phyloP scores from a whole-genome alignment of 352 stramenopile genomes.

The Phytophthora fragariae region DNA sequence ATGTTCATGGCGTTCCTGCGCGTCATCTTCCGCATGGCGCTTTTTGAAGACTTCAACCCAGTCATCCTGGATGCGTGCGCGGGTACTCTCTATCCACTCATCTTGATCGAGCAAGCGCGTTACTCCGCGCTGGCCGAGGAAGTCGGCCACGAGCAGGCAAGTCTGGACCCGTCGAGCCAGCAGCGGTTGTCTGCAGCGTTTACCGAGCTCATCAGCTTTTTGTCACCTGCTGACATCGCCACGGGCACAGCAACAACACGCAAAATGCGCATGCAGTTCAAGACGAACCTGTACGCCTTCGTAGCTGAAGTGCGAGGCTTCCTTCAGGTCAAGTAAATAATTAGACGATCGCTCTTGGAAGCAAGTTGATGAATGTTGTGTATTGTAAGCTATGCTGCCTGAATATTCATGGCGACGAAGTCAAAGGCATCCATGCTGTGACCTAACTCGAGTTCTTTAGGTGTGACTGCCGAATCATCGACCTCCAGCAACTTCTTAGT shows the following conservation, averaged over 20 bases:
- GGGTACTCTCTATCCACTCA: slow-evolving; percentile 77
- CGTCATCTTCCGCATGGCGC: slow-evolving; percentile 78
- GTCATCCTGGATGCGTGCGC: slow-evolving; percentile 77
- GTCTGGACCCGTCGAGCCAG: slow-evolving; percentile 47
- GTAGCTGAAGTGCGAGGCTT: slow-evolving; percentile 85
- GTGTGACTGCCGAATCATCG: slow-evolving; percentile 22
- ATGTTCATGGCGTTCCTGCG: slow-evolving; percentile 80
- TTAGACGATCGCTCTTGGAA: slow-evolving; percentile 13
- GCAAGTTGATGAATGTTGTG: slow-evolving; percentile 1
- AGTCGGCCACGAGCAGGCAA: slow-evolving; percentile 62
- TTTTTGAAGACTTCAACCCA: slow-evolving; percentile 86
- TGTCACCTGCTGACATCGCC: slow-evolving; percentile 65
- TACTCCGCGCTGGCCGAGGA: slow-evolving; percentile 76
- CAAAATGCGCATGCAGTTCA: slow-evolving; percentile 80
- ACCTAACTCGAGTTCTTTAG: slow-evolving; percentile 11
- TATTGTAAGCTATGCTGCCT: slow-evolving; percentile 14
- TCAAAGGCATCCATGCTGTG: slow-evolving; percentile 47
- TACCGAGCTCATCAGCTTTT: slow-evolving; percentile 68
- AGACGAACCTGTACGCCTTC: slow-evolving; percentile 85
- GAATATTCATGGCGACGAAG: slow-evolving; percentile 29
- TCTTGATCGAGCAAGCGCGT: slow-evolving; percentile 79
- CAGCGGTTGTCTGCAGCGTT: slow-evolving; percentile 72
- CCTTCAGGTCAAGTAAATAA: slow-evolving; percentile 79
- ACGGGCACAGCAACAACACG: slow-evolving; percentile 69
- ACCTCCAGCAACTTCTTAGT: slow-evolving; percentile 48